phyloP scores from a whole-genome alignment of 805 yeast species.

The Pichia californica region DNA sequence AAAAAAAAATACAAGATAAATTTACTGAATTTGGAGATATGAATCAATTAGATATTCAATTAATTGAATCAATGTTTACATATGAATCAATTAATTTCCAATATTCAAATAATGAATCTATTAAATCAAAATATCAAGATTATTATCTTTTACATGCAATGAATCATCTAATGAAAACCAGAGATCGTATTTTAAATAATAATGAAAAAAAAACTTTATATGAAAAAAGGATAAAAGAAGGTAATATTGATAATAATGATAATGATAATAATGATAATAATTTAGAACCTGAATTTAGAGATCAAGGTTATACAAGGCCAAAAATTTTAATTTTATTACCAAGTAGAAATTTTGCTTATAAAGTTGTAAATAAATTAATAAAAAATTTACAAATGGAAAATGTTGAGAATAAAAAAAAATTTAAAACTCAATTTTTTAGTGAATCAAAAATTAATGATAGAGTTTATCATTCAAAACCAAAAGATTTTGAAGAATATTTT shows the following conservation, averaged over 20 bases:
- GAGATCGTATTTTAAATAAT: conserved; percentile 78
- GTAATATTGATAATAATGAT: conserved; percentile 19
- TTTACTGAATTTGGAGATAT: conserved; percentile 24
- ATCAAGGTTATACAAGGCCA: conserved; percentile 95
- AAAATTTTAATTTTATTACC: conserved; percentile 80
- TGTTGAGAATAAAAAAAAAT: conserved; percentile 74
- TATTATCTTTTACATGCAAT: conserved; percentile 64
- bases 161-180: conserved; percentile 80
- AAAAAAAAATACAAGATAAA: conserved; percentile 38
- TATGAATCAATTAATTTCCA: conserved; percentile 68
- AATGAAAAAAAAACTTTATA: conserved; percentile 48
- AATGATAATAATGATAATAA: conserved; percentile 22
- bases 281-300: conserved; percentile 56
- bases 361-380: conserved; percentile 57
- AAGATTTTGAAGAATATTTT: conserved; percentile 72
- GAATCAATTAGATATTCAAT: conserved; percentile 39
- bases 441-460: conserved; percentile 27
- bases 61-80: conserved; percentile 60
- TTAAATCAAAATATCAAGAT: conserved; percentile 40
- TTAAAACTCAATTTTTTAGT: conserved; percentile 60
- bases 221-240: conserved; percentile 32
- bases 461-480: conserved; percentile 56
- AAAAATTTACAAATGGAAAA: conserved; percentile 61
- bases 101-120: conserved; percentile 38
- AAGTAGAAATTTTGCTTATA: conserved; percentile 71